A percentile compares a stretch with the other conserved stretches of the same genome.
Conservation (phyloP, 495 filamentous ascomycete species). For the Cercophora samala region DNA sequence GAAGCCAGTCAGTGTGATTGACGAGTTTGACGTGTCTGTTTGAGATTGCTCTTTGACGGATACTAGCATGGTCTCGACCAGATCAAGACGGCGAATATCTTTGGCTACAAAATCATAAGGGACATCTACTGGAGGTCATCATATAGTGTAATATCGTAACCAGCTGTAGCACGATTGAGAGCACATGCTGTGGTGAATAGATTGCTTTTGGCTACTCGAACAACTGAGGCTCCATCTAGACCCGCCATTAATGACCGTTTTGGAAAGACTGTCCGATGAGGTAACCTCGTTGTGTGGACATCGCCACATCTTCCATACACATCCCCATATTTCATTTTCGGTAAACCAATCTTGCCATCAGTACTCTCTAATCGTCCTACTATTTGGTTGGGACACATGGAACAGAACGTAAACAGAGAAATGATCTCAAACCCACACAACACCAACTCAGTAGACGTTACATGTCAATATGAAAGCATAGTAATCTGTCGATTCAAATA, state of each 20-base stretch:
- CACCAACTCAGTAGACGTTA: neutral
- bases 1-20: slow-evolving; percentile 51
- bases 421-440: neutral
- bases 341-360: no score
- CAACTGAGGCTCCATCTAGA: neutral
- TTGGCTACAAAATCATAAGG: no score
- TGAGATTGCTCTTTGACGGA: neutral
- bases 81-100: neutral
- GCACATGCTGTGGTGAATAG: neutral
- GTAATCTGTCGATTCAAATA: neutral
- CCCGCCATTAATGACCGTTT: neutral
- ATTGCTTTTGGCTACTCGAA: neutral
- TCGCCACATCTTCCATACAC: neutral
- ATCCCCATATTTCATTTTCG: neutral
- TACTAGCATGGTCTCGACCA: neutral
- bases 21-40: slow-evolving; percentile 40
- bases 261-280: neutral
- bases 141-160: neutral
- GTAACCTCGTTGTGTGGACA: neutral
- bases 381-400: no score
- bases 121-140: no score
- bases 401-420: no score
- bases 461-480: neutral
- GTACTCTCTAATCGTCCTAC: no score
- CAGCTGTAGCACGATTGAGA: neutral